Evolutionary conservation across 2,329 filamentous ascomycete species (phyloP), one percentile per base, ranked within the genome.

Genomic region (Fragosphaeria purpurea): DNA sequence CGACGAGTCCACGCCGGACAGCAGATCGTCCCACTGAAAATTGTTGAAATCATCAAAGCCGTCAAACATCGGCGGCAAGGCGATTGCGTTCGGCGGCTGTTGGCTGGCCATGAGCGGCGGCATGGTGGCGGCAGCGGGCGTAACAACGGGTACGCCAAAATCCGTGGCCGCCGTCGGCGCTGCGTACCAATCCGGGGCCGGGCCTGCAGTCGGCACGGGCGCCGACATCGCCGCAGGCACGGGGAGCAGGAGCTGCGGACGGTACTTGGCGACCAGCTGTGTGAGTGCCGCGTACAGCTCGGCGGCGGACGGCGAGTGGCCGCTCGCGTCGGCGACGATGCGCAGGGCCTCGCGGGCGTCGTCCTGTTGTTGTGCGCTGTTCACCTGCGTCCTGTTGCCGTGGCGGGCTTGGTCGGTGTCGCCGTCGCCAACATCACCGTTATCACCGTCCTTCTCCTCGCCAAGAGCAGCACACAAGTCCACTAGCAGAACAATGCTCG

Each of bases 21-120:
- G 13, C 13, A 52, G 30, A 10, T 52, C 50, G 37, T 52, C 50
- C 50, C 50, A 52, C 42, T 52, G 46, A 9, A 37, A 51, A 8
- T 22, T 39, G 4, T 38, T 46, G 10, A 51, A 39, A 11, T 45
- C 37, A 9, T 51, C 50, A 2, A 52, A 37, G 1, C 22, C 46
- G 9, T 52, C 50, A 22, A 51, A 51, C 41, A 44, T 41, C 12
- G 45, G 39, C 1, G 32, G 22, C 32, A 46, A 12, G 11, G 41
- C 11, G 9, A 46, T 45, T 8, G 30, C 34, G 13, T 42, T 33
- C 9, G 43, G 9, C 7, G 39, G 1, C 7, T 42, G 42, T 6
- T 39, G 22, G 7, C 30, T 31, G 0, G 10, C 38, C 9, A 38
- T 4, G 11, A 22, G 30, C 44, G 13, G 8, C 4, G 13, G 22